Evolutionary conservation across 2,329 filamentous ascomycete species (phyloP).

Genomic region (Sclerotinia glacialis): DNA sequence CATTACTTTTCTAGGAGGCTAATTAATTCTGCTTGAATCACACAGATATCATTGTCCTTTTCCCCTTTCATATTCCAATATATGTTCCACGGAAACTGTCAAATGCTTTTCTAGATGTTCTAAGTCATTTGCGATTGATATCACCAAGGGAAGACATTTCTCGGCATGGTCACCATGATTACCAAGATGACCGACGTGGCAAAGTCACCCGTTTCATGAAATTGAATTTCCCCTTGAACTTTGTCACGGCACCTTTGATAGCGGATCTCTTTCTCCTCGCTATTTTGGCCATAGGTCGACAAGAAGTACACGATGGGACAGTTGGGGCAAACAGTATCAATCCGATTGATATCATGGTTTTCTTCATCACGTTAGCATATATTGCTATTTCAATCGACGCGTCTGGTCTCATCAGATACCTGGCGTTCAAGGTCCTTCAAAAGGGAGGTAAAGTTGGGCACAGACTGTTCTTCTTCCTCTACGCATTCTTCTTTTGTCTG

Average conservation of each 20-base stretch:
- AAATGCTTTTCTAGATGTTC: conserved; percentile 45
- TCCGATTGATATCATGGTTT: conserved; percentile 70
- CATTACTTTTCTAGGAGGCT: not conserved
- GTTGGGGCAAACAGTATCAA: conserved; percentile 63
- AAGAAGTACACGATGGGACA: conserved; percentile 68
- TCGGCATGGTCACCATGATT: conserved; percentile 31
- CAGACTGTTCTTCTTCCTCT: conserved; percentile 68
- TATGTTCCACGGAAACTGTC: conserved; percentile 53
- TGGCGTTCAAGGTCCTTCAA: conserved; percentile 68
- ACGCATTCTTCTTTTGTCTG: conserved; percentile 66
- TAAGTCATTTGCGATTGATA: conserved; percentile 53
- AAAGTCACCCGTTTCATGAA: conserved; percentile 46
- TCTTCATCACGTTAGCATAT: conserved; percentile 72
- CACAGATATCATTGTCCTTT: conserved; percentile 65
- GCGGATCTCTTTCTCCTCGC: conserved; percentile 70
- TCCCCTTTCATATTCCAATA: conserved; percentile 64
- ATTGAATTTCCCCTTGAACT: conserved; percentile 63
- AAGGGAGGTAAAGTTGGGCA: conserved; percentile 66
- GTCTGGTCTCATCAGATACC: conserved; percentile 66
- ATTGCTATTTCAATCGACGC: conserved; percentile 77
- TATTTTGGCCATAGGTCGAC: conserved; percentile 62
- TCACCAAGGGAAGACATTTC: conserved; percentile 41
- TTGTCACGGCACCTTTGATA: conserved; percentile 67
- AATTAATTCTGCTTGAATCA: conserved; percentile 18
- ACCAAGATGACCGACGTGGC: conserved; percentile 34